Percentiles rank a stretch among this genome's conserved stretches.
These are phyloP conservation scores for Candida qinlingensis DNA, from an alignment of 805 yeast genomes.

Conservation along the genomic window DNA sequence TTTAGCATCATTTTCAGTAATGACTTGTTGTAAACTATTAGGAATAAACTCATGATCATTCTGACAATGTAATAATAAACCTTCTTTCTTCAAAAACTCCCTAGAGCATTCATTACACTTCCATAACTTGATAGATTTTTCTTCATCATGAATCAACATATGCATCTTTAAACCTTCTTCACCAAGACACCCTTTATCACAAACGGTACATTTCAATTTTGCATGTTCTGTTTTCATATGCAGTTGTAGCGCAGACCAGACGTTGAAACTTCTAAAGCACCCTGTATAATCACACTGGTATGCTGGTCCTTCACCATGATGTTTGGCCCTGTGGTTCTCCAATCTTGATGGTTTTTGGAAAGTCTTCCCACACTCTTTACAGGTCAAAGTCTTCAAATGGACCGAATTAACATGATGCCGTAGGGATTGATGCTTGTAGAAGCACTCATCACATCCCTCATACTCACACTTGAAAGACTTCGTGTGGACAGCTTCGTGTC, in stretches of 20 bases:
- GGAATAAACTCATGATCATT: conserved; percentile 32
- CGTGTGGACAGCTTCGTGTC: conserved; percentile 82
- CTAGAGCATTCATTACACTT: conserved; percentile 52
- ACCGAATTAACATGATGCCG: conserved; percentile 62
- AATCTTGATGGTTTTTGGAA: conserved; percentile 64
- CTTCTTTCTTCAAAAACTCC: conserved; percentile 51
- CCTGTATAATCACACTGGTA: conserved; percentile 60
- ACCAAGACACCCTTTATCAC: conserved; percentile 73
- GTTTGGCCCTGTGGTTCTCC: conserved; percentile 57
- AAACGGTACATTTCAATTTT: conserved; percentile 53
- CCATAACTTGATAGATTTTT: conserved; percentile 42
- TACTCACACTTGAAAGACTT: conserved; percentile 56
- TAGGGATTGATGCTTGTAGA: conserved; percentile 70
- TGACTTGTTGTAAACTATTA: conserved; percentile 6
- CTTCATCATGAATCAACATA: conserved; percentile 62
- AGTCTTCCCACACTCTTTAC: conserved; percentile 57
- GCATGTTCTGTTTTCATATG: conserved; percentile 76
- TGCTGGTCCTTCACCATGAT: conserved; percentile 52
- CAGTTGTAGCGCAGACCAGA: conserved; percentile 67
- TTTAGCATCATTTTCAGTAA: background rate
- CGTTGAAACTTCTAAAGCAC: conserved; percentile 55
- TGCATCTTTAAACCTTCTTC: conserved; percentile 66
- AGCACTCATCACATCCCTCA: conserved; percentile 60
- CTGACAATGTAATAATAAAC: conserved; percentile 51
- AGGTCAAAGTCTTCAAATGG: conserved; percentile 52